Percentiles rank a stretch among this genome's conserved stretches.
phyloP scores from a whole-genome alignment of 140 eudicot genomes.

The Cichorium intybus region DNA sequence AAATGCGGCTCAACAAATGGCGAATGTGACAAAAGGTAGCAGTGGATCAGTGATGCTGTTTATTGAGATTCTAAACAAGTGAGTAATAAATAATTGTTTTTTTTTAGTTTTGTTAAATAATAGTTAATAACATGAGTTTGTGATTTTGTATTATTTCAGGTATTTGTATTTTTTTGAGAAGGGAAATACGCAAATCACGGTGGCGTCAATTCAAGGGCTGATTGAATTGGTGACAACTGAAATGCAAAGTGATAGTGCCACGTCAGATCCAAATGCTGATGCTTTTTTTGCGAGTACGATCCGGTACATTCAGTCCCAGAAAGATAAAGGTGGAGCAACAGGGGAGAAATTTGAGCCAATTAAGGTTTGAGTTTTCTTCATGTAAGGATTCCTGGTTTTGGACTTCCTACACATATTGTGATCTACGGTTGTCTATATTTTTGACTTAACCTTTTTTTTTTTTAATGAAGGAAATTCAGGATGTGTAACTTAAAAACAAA shows the following conservation, averaged over 20 bases:
- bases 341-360: conserved; percentile 80
- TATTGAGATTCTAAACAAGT: conserved; percentile 97
- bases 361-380: conserved; percentile 40
- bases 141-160: conserved; percentile 33
- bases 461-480: neutral
- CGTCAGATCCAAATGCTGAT: conserved; percentile 84
- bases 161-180: conserved; percentile 95
- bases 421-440: conserved; percentile 27
- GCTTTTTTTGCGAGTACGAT: conserved; percentile 88
- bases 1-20: conserved; percentile 97
- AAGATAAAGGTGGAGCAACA: conserved; percentile 92
- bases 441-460: conserved; percentile 14
- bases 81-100: conserved; percentile 19
- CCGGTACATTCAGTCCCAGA: conserved; percentile 87
- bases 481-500: conserved; percentile 22
- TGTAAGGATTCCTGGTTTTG: conserved; percentile 2
- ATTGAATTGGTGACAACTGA: conserved; percentile 83
- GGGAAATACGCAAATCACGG: conserved; percentile 84
- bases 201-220: conserved; percentile 74
- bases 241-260: conserved; percentile 62
- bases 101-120: too few relatives aligned
- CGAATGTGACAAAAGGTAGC: conserved; percentile 90
- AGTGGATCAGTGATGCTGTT: conserved; percentile 86
- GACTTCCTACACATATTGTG: conserved; percentile 12
- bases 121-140: neutral